Evolutionary conservation across 2,329 filamentous ascomycete genomes (phyloP).

Genomic region (Penicillium sp.): DNA sequence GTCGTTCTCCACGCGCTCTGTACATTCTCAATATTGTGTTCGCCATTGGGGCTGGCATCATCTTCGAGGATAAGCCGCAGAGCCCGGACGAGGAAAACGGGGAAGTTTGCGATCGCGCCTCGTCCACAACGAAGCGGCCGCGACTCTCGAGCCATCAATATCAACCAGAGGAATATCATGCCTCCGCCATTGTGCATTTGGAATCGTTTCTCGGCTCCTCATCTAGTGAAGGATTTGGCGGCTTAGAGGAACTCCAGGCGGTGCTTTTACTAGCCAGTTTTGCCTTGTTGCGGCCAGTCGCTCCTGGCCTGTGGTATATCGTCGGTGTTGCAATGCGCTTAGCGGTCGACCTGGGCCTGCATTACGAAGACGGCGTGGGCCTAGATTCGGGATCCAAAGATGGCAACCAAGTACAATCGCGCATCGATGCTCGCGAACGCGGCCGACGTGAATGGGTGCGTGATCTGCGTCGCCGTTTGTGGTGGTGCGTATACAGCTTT

Average conservation of each 20-base stretch:
- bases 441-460: constrained; percentile 76
- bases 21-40: constrained; percentile 97
- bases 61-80: constrained; percentile 58
- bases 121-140: constrained; percentile 46
- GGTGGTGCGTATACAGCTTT: constrained; percentile 96
- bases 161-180: constrained; percentile 94
- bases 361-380: constrained; percentile 82
- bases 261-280: constrained; percentile 87
- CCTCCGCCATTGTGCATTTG: constrained; percentile 86
- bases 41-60: constrained; percentile 90
- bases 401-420: constrained; percentile 30
- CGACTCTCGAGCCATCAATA: constrained; percentile 60
- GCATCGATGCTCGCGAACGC: constrained; percentile 55
- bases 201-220: constrained; percentile 73
- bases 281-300: constrained; percentile 83
- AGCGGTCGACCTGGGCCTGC: constrained; percentile 85
- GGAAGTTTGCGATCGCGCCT: constrained; percentile 24
- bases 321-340: constrained; percentile 88
- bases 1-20: constrained; percentile 73
- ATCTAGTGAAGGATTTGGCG: constrained; percentile 67
- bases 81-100: constrained; percentile 26
- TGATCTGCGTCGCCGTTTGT: constrained; percentile 79
- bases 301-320: constrained; percentile 95
- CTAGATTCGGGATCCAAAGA: constrained; percentile 51
- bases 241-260: constrained; percentile 88